Conservation (phyloP, 1,284 basidiomycete genomes). For the Ganoderma resinaceum region DNA sequence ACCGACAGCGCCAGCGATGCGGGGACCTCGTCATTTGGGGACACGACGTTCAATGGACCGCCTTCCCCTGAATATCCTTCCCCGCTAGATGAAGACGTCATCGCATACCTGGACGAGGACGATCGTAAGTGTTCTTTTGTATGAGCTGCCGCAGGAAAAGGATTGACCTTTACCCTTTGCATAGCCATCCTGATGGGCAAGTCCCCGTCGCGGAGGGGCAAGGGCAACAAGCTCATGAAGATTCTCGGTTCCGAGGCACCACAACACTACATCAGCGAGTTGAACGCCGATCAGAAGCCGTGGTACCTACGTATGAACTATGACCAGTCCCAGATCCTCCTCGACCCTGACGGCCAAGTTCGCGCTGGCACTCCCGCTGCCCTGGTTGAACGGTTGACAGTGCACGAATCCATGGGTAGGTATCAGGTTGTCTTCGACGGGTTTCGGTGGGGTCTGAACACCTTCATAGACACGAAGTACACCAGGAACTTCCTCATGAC, state of each 20-base stretch:
- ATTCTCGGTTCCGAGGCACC: conserved; percentile 79
- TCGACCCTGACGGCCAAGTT: conserved; percentile 85
- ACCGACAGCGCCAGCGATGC: conserved; percentile 36
- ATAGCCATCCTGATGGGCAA: conserved; percentile 37
- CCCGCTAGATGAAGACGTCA: conserved; percentile 36
- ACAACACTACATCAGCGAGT: conserved; percentile 54
- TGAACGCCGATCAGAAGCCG: conserved; percentile 68
- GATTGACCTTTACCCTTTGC: not conserved
- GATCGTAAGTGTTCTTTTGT: conserved; percentile 40
- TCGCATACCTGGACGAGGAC: conserved; percentile 42
- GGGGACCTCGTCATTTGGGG: conserved; percentile 36
- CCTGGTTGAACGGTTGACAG: conserved; percentile 89
- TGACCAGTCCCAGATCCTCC: conserved; percentile 79
- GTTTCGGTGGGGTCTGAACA: not conserved
- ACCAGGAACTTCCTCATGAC: conserved; percentile 96
- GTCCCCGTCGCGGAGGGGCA: conserved; percentile 44
- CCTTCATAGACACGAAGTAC: conserved; percentile 74
- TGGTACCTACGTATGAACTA: conserved; percentile 90
- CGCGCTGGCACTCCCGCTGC: conserved; percentile 89
- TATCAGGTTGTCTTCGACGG: not conserved
- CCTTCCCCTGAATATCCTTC: conserved; percentile 24
- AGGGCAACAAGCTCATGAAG: conserved; percentile 68
- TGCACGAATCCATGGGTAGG: conserved; percentile 85
- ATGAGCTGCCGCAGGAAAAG: not conserved
- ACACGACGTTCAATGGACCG: conserved; percentile 33